These are phyloP conservation scores for Rutidosis leptorrhynchoides DNA, from an alignment of 129 eudicot species.

Conservation along the genomic window DNA sequence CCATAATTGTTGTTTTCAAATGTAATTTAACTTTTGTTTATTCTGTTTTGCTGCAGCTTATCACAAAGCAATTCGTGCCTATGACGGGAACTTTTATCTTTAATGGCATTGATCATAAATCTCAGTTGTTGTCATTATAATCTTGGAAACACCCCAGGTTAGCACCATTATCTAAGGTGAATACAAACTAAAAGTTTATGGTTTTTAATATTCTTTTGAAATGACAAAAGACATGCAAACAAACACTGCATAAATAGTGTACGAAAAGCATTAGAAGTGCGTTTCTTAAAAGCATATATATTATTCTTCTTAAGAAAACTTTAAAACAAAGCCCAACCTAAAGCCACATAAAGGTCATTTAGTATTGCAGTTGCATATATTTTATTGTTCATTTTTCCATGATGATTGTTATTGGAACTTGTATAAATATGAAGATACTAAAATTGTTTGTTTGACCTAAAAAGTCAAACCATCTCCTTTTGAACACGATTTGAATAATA, in stretches of 20 bases:
- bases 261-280: background rate
- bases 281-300: background rate
- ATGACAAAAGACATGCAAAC: conserved; percentile 1
- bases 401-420: background rate
- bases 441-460: background rate
- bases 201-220: conserved; percentile 5
- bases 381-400: background rate
- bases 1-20: background rate
- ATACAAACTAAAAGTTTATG: background rate
- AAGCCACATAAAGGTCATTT: background rate
- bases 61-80: conserved; percentile 86
- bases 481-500: background rate
- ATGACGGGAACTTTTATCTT: conserved; percentile 90
- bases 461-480: conserved; percentile 5
- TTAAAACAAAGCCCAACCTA: background rate
- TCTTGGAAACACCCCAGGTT: conserved; percentile 13
- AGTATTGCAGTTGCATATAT: background rate
- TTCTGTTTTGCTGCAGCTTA: conserved; percentile 51
- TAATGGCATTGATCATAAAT: conserved; percentile 90
- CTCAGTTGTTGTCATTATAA: conserved; percentile 66
- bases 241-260: background rate
- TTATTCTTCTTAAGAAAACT: too few species aligned
- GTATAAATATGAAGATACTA: background rate
- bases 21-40: conserved; percentile 14
- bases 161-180: conserved; percentile 7